phyloP scores from a whole-genome alignment of 805 yeast species.

The Candida argentea region DNA sequence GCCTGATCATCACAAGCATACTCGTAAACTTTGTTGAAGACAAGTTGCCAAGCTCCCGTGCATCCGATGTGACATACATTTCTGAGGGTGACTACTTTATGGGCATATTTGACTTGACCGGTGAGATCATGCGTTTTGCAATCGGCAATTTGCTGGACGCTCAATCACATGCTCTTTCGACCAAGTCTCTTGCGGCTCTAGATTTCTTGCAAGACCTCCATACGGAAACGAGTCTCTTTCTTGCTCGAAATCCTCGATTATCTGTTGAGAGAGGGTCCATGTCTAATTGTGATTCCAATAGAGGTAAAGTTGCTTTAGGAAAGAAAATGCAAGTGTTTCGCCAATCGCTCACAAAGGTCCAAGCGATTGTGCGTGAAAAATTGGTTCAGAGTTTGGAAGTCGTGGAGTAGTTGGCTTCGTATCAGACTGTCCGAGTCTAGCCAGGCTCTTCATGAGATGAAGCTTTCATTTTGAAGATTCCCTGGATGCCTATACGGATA shows the following conservation, averaged over 20 bases:
- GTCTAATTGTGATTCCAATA: constrained; percentile 1
- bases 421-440: no score
- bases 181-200: constrained; percentile 2
- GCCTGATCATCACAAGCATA: no score
- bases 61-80: constrained; percentile 4
- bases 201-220: constrained; percentile 10
- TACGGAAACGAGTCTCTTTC: constrained; percentile 5
- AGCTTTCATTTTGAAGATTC: no score
- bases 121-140: constrained; percentile 31
- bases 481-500: no score
- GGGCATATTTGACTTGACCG: constrained; percentile 33
- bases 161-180: neutral
- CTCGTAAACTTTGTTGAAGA: neutral
- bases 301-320: constrained; percentile 10
- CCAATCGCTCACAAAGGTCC: constrained; percentile 15
- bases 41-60: neutral
- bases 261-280: constrained; percentile 4
- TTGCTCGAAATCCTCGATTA: constrained; percentile 10
- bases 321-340: constrained; percentile 15
- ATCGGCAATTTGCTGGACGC: constrained; percentile 15
- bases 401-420: no score
- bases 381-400: constrained; percentile 12
- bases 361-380: constrained; percentile 12
- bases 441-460: no score
- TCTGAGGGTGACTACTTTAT: constrained; percentile 22